Conservation (phyloP, 1,139 yeast species). For the Hemisphaericaspora lyxosophila region DNA sequence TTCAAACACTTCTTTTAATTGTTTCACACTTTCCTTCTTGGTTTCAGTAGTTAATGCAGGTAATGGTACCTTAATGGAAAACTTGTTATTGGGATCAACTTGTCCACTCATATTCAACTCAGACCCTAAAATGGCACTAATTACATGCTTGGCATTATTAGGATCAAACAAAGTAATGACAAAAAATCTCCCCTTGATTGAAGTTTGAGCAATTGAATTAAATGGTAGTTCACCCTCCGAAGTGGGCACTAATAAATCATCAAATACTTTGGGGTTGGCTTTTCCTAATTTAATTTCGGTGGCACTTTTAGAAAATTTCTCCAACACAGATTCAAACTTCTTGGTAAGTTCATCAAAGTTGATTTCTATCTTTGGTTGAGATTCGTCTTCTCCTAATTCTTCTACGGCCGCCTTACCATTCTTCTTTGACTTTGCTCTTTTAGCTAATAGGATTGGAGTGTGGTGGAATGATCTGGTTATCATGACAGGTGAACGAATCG, state of each 20-base stretch:
- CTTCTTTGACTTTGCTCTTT: slow-evolving; percentile 17
- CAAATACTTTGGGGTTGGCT: slow-evolving; percentile 66
- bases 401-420: slow-evolving; percentile 18
- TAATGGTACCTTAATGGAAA: slow-evolving; percentile 68
- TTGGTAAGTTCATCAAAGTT: slow-evolving; percentile 43
- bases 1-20: slow-evolving; percentile 64
- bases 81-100: slow-evolving; percentile 67
- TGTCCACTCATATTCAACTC: slow-evolving; percentile 79
- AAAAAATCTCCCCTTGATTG: slow-evolving; percentile 68
- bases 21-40: slow-evolving; percentile 57
- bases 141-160: slow-evolving; percentile 61
- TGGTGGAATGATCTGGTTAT: slow-evolving; percentile 6
- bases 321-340: slow-evolving; percentile 51
- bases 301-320: slow-evolving; percentile 53
- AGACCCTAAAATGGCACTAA: slow-evolving; percentile 67
- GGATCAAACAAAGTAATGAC: slow-evolving; percentile 85
- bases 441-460: slow-evolving; percentile 9
- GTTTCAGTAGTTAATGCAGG: slow-evolving; percentile 76
- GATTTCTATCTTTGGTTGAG: slow-evolving; percentile 22
- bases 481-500: slow-evolving; percentile 1
- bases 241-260: slow-evolving; percentile 54
- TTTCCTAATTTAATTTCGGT: slow-evolving; percentile 67
- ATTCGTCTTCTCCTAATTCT: slow-evolving; percentile 16
- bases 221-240: slow-evolving; percentile 44
- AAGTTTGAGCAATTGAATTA: slow-evolving; percentile 70